These are phyloP conservation scores for Scolecobasidium constrictum DNA, from an alignment of 2,329 filamentous ascomycete genomes.

Conservation along the genomic window DNA sequence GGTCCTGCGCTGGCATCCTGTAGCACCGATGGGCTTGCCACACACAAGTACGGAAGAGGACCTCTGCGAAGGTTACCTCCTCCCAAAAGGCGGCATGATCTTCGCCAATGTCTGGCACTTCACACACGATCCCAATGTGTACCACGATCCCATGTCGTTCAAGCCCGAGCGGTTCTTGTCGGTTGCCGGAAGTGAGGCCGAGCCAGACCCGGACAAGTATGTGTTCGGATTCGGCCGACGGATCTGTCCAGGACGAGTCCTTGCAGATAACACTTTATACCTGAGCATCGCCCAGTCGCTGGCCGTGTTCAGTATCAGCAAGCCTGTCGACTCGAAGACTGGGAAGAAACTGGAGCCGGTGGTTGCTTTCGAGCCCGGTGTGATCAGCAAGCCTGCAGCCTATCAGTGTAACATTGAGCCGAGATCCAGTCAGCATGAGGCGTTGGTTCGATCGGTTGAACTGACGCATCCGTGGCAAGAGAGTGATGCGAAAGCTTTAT, in stretches of 20 bases:
- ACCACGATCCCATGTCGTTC: constrained; percentile 28
- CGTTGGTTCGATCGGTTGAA: too few species aligned
- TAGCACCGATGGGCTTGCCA: constrained; percentile 21
- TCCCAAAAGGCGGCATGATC: constrained; percentile 29
- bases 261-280: too few species aligned
- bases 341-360: too few species aligned
- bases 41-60: constrained; percentile 23
- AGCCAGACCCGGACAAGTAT: constrained; percentile 25
- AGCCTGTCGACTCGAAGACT: too few species aligned
- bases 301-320: too few species aligned
- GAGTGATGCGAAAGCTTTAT: too few species aligned
- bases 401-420: too few species aligned
- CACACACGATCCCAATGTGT: constrained; percentile 26
- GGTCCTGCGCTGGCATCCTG: constrained; percentile 31
- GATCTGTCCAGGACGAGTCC: constrained; percentile 34
- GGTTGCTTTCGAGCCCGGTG: too few species aligned
- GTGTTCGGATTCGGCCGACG: constrained; percentile 31
- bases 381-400: too few species aligned
- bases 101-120: constrained; percentile 30
- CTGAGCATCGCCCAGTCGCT: too few species aligned
- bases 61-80: constrained; percentile 24
- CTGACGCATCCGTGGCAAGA: too few species aligned
- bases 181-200: constrained; percentile 18
- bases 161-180: constrained; percentile 32
- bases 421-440: too few species aligned